Evolutionary conservation across 371 early-diverging fungal genomes (phyloP).

Genomic region (Mortierella sp.): DNA sequence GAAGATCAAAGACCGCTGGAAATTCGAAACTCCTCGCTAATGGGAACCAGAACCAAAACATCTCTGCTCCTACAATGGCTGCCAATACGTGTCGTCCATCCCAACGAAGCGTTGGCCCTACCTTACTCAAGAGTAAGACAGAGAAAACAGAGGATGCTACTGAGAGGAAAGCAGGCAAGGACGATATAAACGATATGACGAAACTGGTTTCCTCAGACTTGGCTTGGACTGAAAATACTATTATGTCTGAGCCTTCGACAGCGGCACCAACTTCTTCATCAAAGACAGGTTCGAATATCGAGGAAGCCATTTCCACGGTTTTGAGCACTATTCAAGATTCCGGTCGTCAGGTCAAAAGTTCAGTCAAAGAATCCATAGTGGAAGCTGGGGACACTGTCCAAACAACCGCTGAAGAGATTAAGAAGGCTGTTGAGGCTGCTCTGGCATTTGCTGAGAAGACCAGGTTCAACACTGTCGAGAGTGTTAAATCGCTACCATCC

Average conservation of each 20-base stretch:
- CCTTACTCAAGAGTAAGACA: not conserved
- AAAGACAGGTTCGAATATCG: not conserved
- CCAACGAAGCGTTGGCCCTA: not conserved
- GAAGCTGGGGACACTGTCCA: not conserved
- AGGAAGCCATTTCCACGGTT: not conserved
- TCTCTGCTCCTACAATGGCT: not conserved
- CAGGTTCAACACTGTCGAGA: not conserved
- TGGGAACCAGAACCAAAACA: not conserved
- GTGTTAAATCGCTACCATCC: not conserved
- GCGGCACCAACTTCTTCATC: not conserved
- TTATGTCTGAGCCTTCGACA: too few species aligned
- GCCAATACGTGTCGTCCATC: not conserved
- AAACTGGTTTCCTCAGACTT: too few species aligned
- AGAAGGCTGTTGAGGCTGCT: not conserved
- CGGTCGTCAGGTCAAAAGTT: not conserved
- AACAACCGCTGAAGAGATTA: not conserved
- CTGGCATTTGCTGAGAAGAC: slow-evolving; percentile 1
- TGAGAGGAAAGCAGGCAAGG: not conserved
- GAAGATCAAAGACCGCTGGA: not conserved
- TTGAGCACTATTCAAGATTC: not conserved
- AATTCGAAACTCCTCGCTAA: not conserved
- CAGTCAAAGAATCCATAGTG: not conserved
- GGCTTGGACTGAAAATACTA: too few species aligned
- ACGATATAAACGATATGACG: not conserved
- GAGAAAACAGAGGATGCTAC: too few species aligned